Evolutionary conservation across 805 yeast genomes (phyloP).

Genomic region (Trichomonascus vanleenenianus): DNA sequence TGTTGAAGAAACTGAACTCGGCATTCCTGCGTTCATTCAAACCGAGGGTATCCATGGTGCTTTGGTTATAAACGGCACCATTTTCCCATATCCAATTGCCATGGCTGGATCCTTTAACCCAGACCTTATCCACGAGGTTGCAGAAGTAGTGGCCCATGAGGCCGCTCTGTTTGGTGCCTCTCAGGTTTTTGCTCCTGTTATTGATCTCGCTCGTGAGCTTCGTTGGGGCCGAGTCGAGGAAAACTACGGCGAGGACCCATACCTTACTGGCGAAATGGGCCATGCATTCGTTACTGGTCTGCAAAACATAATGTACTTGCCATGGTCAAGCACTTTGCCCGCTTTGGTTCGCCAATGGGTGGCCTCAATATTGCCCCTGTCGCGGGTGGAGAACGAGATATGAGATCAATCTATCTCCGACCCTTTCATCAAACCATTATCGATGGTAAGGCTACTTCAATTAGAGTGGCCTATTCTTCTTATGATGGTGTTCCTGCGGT

Average conservation of each 20-base stretch:
- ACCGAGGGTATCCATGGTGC: no score
- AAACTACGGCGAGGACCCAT: conserved; percentile 55
- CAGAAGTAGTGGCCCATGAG: conserved; percentile 45
- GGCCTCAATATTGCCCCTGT: conserved; percentile 39
- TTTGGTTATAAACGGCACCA: no score
- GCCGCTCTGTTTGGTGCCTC: conserved; percentile 46
- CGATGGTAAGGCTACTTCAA: conserved; percentile 42
- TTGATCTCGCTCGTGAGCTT: conserved; percentile 49
- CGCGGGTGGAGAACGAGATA: conserved; percentile 37
- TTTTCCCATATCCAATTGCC: no score
- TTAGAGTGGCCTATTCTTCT: conserved; percentile 58
- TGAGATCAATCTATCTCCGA: conserved; percentile 54
- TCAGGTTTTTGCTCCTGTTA: conserved; percentile 41
- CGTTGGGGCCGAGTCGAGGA: conserved; percentile 58
- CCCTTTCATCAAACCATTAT: conserved; percentile 57
- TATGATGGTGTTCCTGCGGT: conserved; percentile 53
- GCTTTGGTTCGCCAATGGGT: conserved; percentile 49
- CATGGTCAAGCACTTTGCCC: conserved; percentile 53
- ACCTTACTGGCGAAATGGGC: conserved; percentile 39
- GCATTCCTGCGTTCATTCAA: no score
- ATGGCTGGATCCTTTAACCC: no score
- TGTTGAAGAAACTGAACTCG: no score
- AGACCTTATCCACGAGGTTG: conserved; percentile 39
- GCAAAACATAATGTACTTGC: conserved; percentile 46
- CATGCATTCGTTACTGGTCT: conserved; percentile 46